Conservation (phyloP, 1,284 basidiomycete species). For the Irpex sp. region DNA sequence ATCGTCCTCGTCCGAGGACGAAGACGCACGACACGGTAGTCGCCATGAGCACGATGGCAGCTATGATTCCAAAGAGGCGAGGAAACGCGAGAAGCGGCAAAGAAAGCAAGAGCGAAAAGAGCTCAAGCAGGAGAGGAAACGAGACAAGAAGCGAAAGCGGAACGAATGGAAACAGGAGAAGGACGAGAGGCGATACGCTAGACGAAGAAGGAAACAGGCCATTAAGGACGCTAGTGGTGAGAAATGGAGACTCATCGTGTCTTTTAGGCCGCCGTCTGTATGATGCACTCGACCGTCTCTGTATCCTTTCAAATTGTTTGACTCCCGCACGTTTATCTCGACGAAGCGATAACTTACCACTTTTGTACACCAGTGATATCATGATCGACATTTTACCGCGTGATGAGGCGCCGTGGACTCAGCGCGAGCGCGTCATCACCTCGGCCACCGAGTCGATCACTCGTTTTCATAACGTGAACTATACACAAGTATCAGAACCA, state of each 20-base stretch:
- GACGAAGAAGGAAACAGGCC: neutral
- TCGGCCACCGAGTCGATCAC: no score
- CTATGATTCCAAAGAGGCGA: neutral
- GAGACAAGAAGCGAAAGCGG: neutral
- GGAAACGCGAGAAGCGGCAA: neutral
- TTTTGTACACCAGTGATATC: no score
- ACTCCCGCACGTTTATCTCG: no score
- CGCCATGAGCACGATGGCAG: neutral
- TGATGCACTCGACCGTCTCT: neutral
- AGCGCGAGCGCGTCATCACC: no score
- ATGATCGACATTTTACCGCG: no score
- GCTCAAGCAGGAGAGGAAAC: neutral
- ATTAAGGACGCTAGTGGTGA: neutral
- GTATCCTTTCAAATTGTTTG: no score
- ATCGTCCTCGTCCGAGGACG: neutral
- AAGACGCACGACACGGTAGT: neutral
- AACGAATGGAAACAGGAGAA: neutral
- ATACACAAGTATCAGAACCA: no score
- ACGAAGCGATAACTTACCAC: no score
- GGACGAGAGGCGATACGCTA: neutral
- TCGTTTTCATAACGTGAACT: no score
- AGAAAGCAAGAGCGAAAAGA: neutral
- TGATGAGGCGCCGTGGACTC: no score
- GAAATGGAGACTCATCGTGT: constrained; percentile 2
- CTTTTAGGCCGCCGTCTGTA: neutral